These are phyloP conservation scores for Salix dunnii DNA, from an alignment of 345 rosid species.

Conservation along the genomic window DNA sequence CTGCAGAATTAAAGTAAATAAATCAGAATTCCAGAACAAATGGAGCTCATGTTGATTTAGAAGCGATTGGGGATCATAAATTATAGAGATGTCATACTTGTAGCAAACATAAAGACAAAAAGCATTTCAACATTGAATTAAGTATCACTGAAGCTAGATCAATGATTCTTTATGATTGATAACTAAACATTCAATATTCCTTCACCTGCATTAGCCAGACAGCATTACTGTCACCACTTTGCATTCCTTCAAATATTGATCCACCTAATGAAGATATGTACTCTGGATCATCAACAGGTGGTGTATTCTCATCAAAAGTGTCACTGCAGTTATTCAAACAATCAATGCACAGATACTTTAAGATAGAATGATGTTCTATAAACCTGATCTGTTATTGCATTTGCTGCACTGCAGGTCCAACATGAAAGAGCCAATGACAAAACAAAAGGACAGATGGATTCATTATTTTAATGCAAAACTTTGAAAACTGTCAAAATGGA, in stretches of 20 bases:
- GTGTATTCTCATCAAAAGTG: slow-evolving; percentile 78
- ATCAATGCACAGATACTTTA: slow-evolving; percentile 7
- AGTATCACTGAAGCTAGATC: neutral
- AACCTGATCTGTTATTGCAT: too few relatives aligned
- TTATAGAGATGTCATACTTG: neutral
- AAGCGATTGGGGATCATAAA: slow-evolving; percentile 2
- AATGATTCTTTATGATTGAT: neutral
- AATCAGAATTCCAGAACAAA: slow-evolving; percentile 16
- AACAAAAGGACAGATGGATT: neutral
- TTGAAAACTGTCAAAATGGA: neutral
- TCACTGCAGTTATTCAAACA: slow-evolving; percentile 43
- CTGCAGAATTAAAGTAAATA: slow-evolving; percentile 24
- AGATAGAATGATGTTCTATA: too few relatives aligned
- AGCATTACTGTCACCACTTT: slow-evolving; percentile 58
- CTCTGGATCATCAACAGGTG: slow-evolving; percentile 59
- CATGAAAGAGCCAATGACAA: neutral
- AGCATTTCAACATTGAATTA: neutral
- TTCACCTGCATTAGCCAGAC: slow-evolving; percentile 79
- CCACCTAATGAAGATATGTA: slow-evolving; percentile 68
- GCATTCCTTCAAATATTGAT: slow-evolving; percentile 63
- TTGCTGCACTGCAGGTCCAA: too few relatives aligned
- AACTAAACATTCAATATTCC: slow-evolving; percentile 4
- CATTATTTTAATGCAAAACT: neutral
- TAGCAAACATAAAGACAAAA: neutral
- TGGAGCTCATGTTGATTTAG: neutral